Conservation (phyloP, 352 stramenopile species). For the Phytophthora parvispora region DNA sequence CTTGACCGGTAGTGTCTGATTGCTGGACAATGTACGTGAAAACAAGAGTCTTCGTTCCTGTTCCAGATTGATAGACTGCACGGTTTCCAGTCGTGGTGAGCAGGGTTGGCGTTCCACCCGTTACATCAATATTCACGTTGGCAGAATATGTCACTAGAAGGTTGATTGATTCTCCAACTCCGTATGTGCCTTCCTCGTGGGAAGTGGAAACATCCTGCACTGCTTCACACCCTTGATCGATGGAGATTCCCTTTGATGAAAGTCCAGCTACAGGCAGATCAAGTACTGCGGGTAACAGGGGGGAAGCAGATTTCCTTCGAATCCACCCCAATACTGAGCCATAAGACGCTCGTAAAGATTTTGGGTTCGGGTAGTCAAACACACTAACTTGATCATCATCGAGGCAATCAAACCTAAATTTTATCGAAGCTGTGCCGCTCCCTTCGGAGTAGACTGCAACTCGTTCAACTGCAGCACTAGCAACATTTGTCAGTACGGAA, state of each 20-base stretch:
- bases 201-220: conserved; percentile 46
- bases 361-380: conserved; percentile 52
- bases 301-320: conserved; percentile 42
- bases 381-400: conserved; percentile 43
- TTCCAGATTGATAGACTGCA: conserved; percentile 58
- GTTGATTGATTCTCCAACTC: conserved; percentile 71
- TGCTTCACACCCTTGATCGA: conserved; percentile 55
- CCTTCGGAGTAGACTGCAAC: conserved; percentile 56
- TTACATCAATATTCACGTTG: conserved; percentile 51
- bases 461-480: conserved; percentile 29
- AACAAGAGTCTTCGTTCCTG: conserved; percentile 41
- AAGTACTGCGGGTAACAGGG: conserved; percentile 53
- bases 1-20: conserved; percentile 32
- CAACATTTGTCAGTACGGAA: conserved; percentile 51
- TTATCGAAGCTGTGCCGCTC: conserved; percentile 55
- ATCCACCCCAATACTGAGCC: conserved; percentile 59
- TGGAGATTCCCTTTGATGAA: conserved; percentile 64
- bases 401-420: conserved; percentile 58
- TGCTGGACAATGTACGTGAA: conserved; percentile 70
- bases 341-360: conserved; percentile 52
- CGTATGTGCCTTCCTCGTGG: conserved; percentile 63
- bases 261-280: conserved; percentile 48
- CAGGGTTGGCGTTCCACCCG: conserved; percentile 48
- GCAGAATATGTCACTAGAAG: conserved; percentile 60
- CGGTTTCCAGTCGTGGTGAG: conserved; percentile 44